These are phyloP conservation scores for Tolypocladium guangdongense DNA, from an alignment of 2,329 filamentous ascomycete genomes.

Conservation along the genomic window DNA sequence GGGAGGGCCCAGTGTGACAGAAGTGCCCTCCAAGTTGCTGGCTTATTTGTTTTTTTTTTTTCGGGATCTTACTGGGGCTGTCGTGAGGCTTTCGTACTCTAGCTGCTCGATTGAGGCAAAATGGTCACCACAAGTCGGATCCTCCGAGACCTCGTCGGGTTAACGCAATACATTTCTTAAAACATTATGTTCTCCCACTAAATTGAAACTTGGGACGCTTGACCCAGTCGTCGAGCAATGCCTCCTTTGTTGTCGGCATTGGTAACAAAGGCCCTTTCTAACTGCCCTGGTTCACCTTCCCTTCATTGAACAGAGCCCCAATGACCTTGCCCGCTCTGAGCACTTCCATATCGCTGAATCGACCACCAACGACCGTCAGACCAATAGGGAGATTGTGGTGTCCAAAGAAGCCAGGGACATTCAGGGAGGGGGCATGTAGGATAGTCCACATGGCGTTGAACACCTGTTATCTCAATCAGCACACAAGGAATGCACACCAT, in stretches of 20 bases:
- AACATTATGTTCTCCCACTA: no score
- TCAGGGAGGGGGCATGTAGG: constrained; percentile 52
- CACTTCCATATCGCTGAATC: constrained; percentile 35
- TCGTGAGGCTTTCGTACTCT: no score
- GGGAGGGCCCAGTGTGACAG: no score
- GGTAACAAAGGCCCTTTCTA: no score
- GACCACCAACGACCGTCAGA: constrained; percentile 36
- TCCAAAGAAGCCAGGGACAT: constrained; percentile 51
- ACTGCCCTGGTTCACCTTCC: neutral
- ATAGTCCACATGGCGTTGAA: constrained; percentile 16
- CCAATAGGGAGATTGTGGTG: constrained; percentile 45
- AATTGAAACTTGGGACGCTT: neutral
- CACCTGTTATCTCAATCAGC: constrained; percentile 15
- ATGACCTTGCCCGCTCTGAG: constrained; percentile 29
- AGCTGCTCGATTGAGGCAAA: no score
- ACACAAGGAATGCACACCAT: constrained; percentile 22
- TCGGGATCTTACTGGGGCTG: no score
- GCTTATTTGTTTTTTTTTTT: no score
- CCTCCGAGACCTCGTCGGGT: no score
- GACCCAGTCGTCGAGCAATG: neutral
- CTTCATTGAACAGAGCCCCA: constrained; percentile 18
- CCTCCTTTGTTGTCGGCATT: neutral
- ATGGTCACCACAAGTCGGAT: no score
- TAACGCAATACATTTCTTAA: no score
- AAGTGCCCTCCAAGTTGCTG: no score